phyloP scores from a whole-genome alignment of 1,284 basidiomycete species.

The Cryptococcus sp. region DNA sequence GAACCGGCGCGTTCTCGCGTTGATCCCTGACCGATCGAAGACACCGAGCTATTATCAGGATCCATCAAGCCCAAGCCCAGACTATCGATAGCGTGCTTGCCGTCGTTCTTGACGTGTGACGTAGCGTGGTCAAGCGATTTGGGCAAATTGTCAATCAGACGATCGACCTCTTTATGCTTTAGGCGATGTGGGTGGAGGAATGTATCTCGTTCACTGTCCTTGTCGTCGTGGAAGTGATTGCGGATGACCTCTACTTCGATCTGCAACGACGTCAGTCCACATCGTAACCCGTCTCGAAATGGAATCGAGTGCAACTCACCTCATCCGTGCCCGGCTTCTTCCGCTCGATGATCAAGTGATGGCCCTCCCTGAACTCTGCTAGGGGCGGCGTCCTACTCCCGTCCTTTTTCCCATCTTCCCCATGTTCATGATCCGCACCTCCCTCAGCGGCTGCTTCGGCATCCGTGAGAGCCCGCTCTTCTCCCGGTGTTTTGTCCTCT shows the following conservation, averaged over 20 bases:
- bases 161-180: slow-evolving; percentile 34
- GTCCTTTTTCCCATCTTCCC: slow-evolving; percentile 15
- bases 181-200: slow-evolving; percentile 43
- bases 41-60: slow-evolving; percentile 1
- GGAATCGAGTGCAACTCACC: slow-evolving; percentile 53
- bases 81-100: slow-evolving; percentile 32
- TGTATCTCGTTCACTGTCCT: slow-evolving; percentile 21
- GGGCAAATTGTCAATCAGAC: slow-evolving; percentile 19
- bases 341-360: slow-evolving; percentile 67
- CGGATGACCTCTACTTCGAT: slow-evolving; percentile 66
- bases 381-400: slow-evolving; percentile 33
- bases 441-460: slow-evolving; percentile 21
- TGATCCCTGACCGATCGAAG: slow-evolving; percentile 1
- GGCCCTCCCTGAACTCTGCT: slow-evolving; percentile 69
- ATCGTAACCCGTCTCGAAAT: background rate
- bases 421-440: slow-evolving; percentile 12
- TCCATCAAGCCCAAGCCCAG: slow-evolving; percentile 32
- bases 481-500: slow-evolving; percentile 2
- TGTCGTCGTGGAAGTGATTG: slow-evolving; percentile 49
- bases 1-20: slow-evolving; percentile 7
- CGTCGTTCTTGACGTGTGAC: slow-evolving; percentile 30
- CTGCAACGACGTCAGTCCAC: slow-evolving; percentile 43
- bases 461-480: slow-evolving; percentile 6
- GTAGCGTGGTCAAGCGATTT: slow-evolving; percentile 34
- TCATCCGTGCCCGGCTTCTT: slow-evolving; percentile 63